A percentile compares a stretch with the other conserved stretches of the same genome.
These are phyloP conservation scores for Fusarium annulatum DNA, from an alignment of 2,329 filamentous ascomycete species.

Conservation along the genomic window DNA sequence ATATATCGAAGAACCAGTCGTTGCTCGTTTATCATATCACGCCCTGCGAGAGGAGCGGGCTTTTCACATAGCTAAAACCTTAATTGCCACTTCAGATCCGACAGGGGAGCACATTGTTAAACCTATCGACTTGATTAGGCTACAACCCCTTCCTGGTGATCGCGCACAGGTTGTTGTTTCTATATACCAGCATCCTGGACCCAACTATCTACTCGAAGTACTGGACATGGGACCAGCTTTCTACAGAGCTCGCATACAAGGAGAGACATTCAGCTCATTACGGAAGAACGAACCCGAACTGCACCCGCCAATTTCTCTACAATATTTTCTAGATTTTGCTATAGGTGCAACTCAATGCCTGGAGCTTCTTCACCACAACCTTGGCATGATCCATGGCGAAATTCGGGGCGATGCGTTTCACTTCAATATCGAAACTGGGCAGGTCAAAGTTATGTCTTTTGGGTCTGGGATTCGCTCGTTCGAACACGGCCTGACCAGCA, in stretches of 20 bases:
- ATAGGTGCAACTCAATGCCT: conserved; percentile 88
- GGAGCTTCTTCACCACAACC: conserved; percentile 89
- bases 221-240: conserved; percentile 83
- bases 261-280: conserved; percentile 61
- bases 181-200: conserved; percentile 83
- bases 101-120: conserved; percentile 80
- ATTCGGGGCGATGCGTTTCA: conserved; percentile 92
- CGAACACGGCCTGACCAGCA: conserved; percentile 86
- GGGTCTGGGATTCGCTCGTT: conserved; percentile 89
- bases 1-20: conserved; percentile 72
- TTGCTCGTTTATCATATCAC: conserved; percentile 87
- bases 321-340: conserved; percentile 88
- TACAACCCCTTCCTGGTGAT: conserved; percentile 76
- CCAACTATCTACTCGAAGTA: conserved; percentile 76
- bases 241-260: conserved; percentile 66
- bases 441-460: conserved; percentile 84
- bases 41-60: conserved; percentile 86
- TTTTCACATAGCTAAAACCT: conserved; percentile 81
- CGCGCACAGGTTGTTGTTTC: conserved; percentile 78
- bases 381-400: conserved; percentile 89
- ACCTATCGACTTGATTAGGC: conserved; percentile 81
- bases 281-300: conserved; percentile 60
- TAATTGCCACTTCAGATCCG: conserved; percentile 78
- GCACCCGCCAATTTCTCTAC: conserved; percentile 73
- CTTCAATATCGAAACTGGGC: conserved; percentile 76